phyloP scores from a whole-genome alignment of 2,329 filamentous ascomycete genomes.

The Botryotinia narcissicola region DNA sequence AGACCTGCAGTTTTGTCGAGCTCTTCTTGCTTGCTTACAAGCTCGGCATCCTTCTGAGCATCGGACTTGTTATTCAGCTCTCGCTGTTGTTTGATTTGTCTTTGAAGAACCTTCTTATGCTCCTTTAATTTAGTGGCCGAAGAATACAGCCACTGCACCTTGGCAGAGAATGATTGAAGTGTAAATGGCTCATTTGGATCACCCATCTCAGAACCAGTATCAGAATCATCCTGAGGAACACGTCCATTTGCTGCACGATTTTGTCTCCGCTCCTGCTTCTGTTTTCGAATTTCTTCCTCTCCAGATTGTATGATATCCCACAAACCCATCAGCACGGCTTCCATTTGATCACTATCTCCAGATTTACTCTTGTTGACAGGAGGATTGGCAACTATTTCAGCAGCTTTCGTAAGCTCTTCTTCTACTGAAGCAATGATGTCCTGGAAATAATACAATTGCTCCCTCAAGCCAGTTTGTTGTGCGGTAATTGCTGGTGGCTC shows the following conservation, averaged over 20 bases:
- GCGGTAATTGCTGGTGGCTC: constrained; percentile 58
- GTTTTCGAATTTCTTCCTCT: constrained; percentile 54
- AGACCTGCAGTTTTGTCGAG: constrained; percentile 46
- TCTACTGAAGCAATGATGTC: constrained; percentile 54
- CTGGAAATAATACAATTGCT: constrained; percentile 68
- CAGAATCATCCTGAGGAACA: constrained; percentile 56
- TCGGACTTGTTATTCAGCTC: constrained; percentile 89
- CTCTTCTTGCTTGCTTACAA: constrained; percentile 58
- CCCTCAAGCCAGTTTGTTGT: constrained; percentile 56
- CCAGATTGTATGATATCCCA: constrained; percentile 52
- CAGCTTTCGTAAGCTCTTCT: constrained; percentile 31
- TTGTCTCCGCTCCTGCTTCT: constrained; percentile 53
- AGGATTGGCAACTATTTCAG: constrained; percentile 22
- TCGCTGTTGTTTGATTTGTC: constrained; percentile 93
- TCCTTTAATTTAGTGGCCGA: constrained; percentile 77
- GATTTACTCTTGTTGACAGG: constrained; percentile 33
- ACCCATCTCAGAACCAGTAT: constrained; percentile 60
- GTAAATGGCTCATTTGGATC: constrained; percentile 63
- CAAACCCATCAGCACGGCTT: constrained; percentile 48
- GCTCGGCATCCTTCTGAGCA: constrained; percentile 62
- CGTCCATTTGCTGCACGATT: constrained; percentile 56
- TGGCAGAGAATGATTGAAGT: constrained; percentile 70
- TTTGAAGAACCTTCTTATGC: constrained; percentile 83
- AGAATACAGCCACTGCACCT: constrained; percentile 74
- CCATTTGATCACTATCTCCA: constrained; percentile 54